Conservation (phyloP, 2,329 filamentous ascomycete species). For the Penicillium freii region DNA sequence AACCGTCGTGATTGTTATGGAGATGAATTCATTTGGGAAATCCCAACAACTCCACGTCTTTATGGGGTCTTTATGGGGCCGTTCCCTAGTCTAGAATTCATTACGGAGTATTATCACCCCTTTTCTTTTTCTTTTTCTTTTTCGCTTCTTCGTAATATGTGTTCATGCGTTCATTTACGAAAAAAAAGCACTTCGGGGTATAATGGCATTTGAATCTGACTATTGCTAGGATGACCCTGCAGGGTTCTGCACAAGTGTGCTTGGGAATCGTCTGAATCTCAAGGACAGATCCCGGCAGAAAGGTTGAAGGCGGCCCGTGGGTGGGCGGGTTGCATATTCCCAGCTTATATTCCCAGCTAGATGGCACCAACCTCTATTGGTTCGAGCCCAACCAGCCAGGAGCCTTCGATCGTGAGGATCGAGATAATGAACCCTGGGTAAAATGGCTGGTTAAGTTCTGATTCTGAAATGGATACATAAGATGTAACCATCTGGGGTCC, state of each 20-base stretch:
- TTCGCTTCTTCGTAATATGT: not conserved
- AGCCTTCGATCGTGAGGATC: slow-evolving; percentile 2
- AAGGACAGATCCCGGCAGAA: slow-evolving; percentile 12
- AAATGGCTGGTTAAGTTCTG: not conserved
- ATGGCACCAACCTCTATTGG: slow-evolving; percentile 33
- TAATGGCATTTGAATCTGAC: not conserved
- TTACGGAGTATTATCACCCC: not conserved
- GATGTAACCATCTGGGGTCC: not conserved
- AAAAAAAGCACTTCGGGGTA: not conserved
- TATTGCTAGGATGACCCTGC: not conserved
- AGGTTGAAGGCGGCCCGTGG: slow-evolving; percentile 20
- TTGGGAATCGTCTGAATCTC: not conserved
- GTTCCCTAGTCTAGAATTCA: slow-evolving; percentile 7
- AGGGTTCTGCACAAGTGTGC: not conserved
- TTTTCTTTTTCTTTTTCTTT: not conserved
- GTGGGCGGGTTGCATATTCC: slow-evolving; percentile 25
- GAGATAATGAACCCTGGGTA: not conserved
- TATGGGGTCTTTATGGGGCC: slow-evolving; percentile 19
- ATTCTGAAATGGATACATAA: not conserved
- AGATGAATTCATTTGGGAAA: not conserved
- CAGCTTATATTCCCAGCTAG: slow-evolving; percentile 31
- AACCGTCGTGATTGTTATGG: not conserved
- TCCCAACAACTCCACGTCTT: slow-evolving; percentile 16
- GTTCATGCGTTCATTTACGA: too few relatives aligned
- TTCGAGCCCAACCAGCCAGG: not conserved